Evolutionary conservation across 208 protist genomes (phyloP).

Genomic region (Herpetomonas muscarum): DNA sequence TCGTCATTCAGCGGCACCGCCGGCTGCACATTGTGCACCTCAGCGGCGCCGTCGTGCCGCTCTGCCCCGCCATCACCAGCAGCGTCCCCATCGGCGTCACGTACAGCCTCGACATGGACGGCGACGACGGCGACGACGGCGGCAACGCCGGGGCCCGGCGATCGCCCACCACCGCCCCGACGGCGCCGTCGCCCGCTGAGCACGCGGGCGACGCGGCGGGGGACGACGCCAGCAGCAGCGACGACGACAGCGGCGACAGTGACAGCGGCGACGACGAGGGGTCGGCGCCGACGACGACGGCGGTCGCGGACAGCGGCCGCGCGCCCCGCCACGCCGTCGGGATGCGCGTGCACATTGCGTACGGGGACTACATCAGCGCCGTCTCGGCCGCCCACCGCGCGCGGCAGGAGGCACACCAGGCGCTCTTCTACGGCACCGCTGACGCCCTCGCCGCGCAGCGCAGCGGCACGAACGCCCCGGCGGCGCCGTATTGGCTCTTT

Average conservation of each 20-base stretch:
- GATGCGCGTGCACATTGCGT: slow-evolving; percentile 3
- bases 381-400: not conserved
- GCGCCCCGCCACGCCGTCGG: not conserved
- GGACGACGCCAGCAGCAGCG: not conserved
- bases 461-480: not conserved
- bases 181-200: not conserved
- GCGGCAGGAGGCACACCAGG: slow-evolving; percentile 5
- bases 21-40: slow-evolving; percentile 24
- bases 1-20: slow-evolving; percentile 30
- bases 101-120: not conserved
- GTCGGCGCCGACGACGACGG: not conserved
- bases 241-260: not conserved
- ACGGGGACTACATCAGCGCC: slow-evolving; percentile 2
- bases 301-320: not conserved
- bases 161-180: not conserved
- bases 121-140: not conserved
- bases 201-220: not conserved
- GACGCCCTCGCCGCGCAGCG: not conserved
- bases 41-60: slow-evolving; percentile 25
- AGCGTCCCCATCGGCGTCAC: slow-evolving; percentile 8
- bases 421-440: not conserved
- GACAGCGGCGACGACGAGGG: not conserved
- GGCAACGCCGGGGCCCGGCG: not conserved
- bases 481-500: not conserved
- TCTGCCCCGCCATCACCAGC: slow-evolving; percentile 29